Conservation (phyloP, 2,329 filamentous ascomycete species). For the Fragosphaeria purpurea region DNA sequence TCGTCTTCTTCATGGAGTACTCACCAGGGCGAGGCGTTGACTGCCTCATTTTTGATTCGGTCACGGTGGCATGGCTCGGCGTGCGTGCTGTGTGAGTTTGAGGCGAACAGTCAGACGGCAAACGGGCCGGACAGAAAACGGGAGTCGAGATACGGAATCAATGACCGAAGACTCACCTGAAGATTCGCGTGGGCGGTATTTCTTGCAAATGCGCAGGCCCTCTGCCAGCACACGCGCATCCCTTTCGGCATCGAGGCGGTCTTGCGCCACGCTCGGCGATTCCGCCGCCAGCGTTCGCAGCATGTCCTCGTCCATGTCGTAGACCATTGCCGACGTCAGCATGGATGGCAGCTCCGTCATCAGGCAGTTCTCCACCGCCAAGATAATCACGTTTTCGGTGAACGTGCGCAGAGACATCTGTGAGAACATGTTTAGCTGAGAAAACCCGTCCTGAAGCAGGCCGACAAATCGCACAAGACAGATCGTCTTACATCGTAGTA, state of each 20-base stretch:
- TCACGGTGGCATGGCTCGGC: too few species aligned
- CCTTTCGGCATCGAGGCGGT: constrained; percentile 14
- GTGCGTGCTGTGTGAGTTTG: too few species aligned
- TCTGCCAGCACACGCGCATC: constrained; percentile 14
- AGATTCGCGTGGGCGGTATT: constrained; percentile 7
- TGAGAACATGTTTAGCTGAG: not conserved
- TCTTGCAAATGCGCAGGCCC: constrained; percentile 16
- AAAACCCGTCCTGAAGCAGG: too few species aligned
- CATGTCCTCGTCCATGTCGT: constrained; percentile 20
- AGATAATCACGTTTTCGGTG: constrained; percentile 24
- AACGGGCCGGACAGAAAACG: too few species aligned
- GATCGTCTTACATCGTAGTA: not conserved
- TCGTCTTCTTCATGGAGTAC: too few species aligned
- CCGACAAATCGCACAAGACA: not conserved
- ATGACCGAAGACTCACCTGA: not conserved
- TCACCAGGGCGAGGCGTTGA: too few species aligned
- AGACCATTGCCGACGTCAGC: constrained; percentile 21
- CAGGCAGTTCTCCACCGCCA: constrained; percentile 28
- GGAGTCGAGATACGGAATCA: not conserved
- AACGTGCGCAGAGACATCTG: constrained; percentile 22
- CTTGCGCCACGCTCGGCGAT: constrained; percentile 14
- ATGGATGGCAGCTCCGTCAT: constrained; percentile 23
- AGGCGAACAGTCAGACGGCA: too few species aligned
- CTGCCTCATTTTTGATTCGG: too few species aligned
- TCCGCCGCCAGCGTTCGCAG: constrained; percentile 18